Conservation (phyloP, 352 stramenopile genomes). For the Pythium guiyangense region DNA sequence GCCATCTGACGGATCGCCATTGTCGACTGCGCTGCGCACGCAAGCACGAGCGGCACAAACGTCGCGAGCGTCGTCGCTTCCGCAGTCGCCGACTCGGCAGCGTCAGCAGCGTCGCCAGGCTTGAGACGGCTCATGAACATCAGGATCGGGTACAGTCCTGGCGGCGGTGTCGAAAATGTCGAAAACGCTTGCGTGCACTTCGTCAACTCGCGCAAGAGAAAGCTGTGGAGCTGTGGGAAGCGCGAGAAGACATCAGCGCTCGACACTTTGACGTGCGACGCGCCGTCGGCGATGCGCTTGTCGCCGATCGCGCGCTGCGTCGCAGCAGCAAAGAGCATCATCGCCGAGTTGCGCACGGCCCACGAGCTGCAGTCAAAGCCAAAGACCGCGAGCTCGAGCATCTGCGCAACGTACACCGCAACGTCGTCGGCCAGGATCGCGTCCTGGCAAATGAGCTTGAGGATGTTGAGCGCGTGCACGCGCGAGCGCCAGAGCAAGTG, state of each 20-base stretch:
- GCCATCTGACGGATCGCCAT: constrained; percentile 80
- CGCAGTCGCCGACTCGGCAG: constrained; percentile 8
- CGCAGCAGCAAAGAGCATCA: constrained; percentile 89
- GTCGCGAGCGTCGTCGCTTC: constrained; percentile 24
- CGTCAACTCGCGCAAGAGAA: constrained; percentile 51
- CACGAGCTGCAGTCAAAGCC: constrained; percentile 84
- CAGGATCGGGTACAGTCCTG: constrained; percentile 68
- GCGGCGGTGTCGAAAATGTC: constrained; percentile 23
- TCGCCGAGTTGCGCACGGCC: constrained; percentile 88
- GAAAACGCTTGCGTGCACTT: constrained; percentile 25
- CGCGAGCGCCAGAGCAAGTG: constrained; percentile 67
- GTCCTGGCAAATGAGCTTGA: constrained; percentile 89
- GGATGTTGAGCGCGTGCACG: constrained; percentile 87
- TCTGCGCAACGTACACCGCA: constrained; percentile 69
- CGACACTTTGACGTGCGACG: constrained; percentile 49
- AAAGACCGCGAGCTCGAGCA: constrained; percentile 78
- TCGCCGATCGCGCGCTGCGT: constrained; percentile 78
- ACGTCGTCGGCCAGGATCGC: constrained; percentile 83
- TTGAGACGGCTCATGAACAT: constrained; percentile 78
- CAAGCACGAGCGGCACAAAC: constrained; percentile 66
- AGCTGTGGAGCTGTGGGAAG: constrained; percentile 61
- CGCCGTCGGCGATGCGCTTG: constrained; percentile 78
- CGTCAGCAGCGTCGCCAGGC: constrained; percentile 52
- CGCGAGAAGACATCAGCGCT: constrained; percentile 76
- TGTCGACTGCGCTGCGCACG: constrained; percentile 61